Base-by-base conservation (phyloP, 148 eudicot species). In the Dysphania ambrosioides region DNA sequence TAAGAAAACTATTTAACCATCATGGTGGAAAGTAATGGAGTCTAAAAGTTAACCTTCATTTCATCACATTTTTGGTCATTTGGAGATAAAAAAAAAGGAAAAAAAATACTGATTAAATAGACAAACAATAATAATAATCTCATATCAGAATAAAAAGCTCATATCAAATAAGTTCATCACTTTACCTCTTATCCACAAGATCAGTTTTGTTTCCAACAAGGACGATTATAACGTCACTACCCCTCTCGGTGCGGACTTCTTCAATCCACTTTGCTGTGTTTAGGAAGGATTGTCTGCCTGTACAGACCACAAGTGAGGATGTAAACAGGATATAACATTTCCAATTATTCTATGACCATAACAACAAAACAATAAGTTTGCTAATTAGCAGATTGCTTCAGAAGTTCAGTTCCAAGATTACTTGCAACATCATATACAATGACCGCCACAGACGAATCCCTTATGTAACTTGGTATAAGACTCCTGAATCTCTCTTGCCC, bases 141-240 rank as follows among this genome's bases (percentile, higher is more conserved):
- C 73, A 13, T 3, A 72, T 10, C 21, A 29, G 38, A 58, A 42
- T 53, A 70, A 58, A 70, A 41, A 74, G 9, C 8, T 15, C 34
- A 63, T 65, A 6, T 36, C 40, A 27, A 5, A 53, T 11, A 36
- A 27, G 16, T 35, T 31, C 61, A 21, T 72, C 24, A 60, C 11
- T 35, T 59, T 83, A 87, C 91, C 91, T 85, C 77, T 87, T 87
- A 70, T 87, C 91, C 66, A 87, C 91, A 75, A 87, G 91, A 71
- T 87, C 88, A 49, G 88, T 87, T 80, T 87, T 87, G 83, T 87
- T 87, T 61, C 87, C 88, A 53, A 85, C 91, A 64, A 87, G 87
- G 41, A 85, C 88, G 58, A 85, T 83, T 31, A 87, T 87, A 36
- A 87, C 91, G 83, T 87, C 88, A 76, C 87, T 87, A 35, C 88